These are phyloP conservation scores for Diplodia sapinea DNA, from an alignment of 2,329 filamentous ascomycete genomes.

Conservation along the genomic window DNA sequence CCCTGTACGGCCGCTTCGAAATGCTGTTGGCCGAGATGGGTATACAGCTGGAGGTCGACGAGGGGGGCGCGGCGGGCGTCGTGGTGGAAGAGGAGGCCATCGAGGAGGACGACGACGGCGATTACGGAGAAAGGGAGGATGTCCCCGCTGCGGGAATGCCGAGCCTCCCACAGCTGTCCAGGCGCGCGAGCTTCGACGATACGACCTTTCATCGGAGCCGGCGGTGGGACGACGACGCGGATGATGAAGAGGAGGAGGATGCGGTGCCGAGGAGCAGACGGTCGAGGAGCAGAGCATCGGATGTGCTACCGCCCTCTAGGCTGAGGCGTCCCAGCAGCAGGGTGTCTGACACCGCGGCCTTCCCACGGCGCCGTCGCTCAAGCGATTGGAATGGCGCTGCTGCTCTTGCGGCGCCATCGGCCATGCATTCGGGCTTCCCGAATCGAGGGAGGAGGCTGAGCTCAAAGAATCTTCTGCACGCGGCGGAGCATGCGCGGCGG, in stretches of 20 bases:
- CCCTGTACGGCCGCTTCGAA: slow-evolving; percentile 73
- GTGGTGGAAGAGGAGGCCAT: slow-evolving; percentile 43
- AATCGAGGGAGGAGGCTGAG: slow-evolving; percentile 20
- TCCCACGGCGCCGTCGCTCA: background rate
- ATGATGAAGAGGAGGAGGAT: slow-evolving; percentile 31
- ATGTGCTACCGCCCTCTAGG: background rate
- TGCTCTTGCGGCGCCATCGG: background rate
- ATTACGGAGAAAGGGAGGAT: background rate
- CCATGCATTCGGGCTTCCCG: slow-evolving; percentile 27
- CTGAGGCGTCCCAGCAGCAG: slow-evolving; percentile 31
- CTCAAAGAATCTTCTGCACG: background rate
- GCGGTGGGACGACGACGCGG: slow-evolving; percentile 41
- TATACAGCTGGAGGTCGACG: slow-evolving; percentile 70
- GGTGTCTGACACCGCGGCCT: slow-evolving; percentile 32
- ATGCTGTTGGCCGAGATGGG: slow-evolving; percentile 70
- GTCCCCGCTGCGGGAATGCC: background rate
- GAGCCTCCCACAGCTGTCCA: slow-evolving; percentile 28
- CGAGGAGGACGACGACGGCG: slow-evolving; percentile 20
- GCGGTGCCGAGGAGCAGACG: background rate
- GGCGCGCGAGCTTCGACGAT: slow-evolving; percentile 63
- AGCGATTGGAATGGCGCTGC: background rate
- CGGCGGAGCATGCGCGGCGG: background rate
- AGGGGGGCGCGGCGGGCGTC: slow-evolving; percentile 46
- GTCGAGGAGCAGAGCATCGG: slow-evolving; percentile 38
- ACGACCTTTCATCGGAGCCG: slow-evolving; percentile 55